Conservation (phyloP, 768 basidiomycete species). For the Kwoniella dejecticola region DNA sequence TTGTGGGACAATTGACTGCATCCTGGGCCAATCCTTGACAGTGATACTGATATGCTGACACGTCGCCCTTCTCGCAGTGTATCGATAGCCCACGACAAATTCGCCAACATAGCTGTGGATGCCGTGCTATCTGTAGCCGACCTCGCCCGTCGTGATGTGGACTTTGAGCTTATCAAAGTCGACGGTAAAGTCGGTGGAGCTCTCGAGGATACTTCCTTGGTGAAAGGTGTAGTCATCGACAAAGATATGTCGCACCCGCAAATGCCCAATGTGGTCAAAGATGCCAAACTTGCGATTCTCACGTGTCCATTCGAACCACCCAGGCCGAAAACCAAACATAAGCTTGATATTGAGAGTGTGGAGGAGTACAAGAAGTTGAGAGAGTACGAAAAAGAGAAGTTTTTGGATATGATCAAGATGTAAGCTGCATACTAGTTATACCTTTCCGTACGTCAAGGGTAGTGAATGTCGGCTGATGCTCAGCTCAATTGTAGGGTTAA, state of each 20-base stretch:
- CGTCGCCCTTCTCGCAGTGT: too few relatives aligned
- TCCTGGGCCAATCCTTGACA: not conserved
- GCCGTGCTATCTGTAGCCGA: slow-evolving; percentile 95
- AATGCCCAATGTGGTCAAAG: slow-evolving; percentile 85
- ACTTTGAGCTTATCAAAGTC: slow-evolving; percentile 98
- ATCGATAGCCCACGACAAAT: slow-evolving; percentile 91
- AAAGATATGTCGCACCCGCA: slow-evolving; percentile 99
- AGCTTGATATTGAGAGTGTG: slow-evolving; percentile 92
- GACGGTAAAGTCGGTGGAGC: slow-evolving; percentile 98
- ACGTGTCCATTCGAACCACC: slow-evolving; percentile 99
- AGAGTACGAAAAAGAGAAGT: slow-evolving; percentile 94
- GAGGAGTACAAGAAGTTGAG: slow-evolving; percentile 95
- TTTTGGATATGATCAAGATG: slow-evolving; percentile 89
- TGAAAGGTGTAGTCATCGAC: slow-evolving; percentile 97
- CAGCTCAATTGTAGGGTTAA: slow-evolving; percentile 65
- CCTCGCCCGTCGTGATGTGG: slow-evolving; percentile 88
- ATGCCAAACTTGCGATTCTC: slow-evolving; percentile 92
- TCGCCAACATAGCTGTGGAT: slow-evolving; percentile 96
- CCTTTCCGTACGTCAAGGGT: too few relatives aligned
- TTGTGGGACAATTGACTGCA: too few relatives aligned
- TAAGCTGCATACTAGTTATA: slow-evolving; percentile 21
- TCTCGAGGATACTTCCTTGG: slow-evolving; percentile 88
- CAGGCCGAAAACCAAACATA: slow-evolving; percentile 98
- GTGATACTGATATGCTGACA: too few relatives aligned
- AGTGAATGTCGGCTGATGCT: not conserved